Base-by-base conservation (phyloP, 73 alveolate species). In the Tetrahymena thermophila region DNA sequence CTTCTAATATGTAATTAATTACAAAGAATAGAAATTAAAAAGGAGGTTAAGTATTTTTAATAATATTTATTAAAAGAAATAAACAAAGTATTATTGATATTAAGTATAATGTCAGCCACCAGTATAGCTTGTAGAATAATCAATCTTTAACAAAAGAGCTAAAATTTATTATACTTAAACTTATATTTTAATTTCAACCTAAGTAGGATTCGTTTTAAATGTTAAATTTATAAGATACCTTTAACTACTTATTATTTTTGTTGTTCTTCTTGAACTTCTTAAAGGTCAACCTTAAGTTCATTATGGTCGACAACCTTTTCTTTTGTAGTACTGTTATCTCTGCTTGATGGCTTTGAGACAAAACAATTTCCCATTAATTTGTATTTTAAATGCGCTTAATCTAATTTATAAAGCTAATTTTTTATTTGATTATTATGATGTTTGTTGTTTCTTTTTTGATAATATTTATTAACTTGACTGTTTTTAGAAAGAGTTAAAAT, bases 341-440 rank as follows among this genome's bases (percentile, higher is more conserved):
- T 42, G 84, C 38, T 40, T 93, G 83, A 50, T 35, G 97, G 94
- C 94, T 95, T 95, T 85, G 95, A 89, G 35, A 95, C 97, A 93
- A 95, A 95, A 95, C 95, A 89, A 95, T 95, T 95, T 50, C 97
- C 97, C 97, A 95, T 89, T 28, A 71, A 28, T 25, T 50, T 2
- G 83, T 50, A 21, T 15, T 50, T 50, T 50, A 14, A 50, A 50
- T 15, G 6, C 83, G 83, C 83, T 50, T 50, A 50, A 16, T 71
- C 89, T 71, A 71, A 71, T 19, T 71, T 71, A 13, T 10, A 4
- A 71, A 28, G 37, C 37, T 71, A 71, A 25, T 31, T 71, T 71
- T 19, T 28, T 71, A 19, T 71, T 71, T 71, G 31, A 28, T 71
- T 56, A 56, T 56, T 17, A 19, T 71, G 38, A 23, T 71, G 35